Base-by-base conservation (phyloP, 2,329 filamentous ascomycete genomes). In the Penicillium thymicola region DNA sequence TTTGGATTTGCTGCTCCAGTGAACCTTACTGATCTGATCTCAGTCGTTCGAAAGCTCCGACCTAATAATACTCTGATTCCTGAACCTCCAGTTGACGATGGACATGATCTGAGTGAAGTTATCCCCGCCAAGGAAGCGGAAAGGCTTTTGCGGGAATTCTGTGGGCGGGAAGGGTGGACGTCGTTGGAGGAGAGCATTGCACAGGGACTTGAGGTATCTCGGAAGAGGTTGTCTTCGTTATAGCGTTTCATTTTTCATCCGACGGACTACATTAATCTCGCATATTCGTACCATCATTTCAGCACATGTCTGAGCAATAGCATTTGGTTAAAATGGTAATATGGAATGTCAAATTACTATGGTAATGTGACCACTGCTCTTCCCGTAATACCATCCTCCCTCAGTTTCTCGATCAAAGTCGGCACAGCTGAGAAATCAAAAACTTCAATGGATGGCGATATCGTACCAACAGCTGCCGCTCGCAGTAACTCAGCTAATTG, bases 41-140 rank as follows among this genome's bases (percentile, higher is more conserved):
- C n/a, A 2, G 25, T 34, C 4, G 64, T 79, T 49, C 67, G 73
- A 23, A 72, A 74, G 44, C 43, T 75, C 7, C 72, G 72, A 50
- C 80, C 81, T 0, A 66, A 51, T 10, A 60, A 75, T 2, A 72
- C 68, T 44, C 59, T 60, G 16, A 75, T 80, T 50, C 55, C 65
- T 6, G 56, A 67, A 32, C 63, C 69, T 45, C 55, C 67, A 5
- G 55, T 58, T 42, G 42, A 65, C n/a, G 51, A 65, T 21, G 59
- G 61, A 7, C 54, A 55, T 21, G 71, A 72, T 55, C 30, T 67
- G 14, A 69, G 63, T 30, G 43, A 63, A 6, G 60, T 67, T 21
- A 47, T 70, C 8, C 59, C 63, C 0, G 62, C 66, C 13, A 55
- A 54, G 14, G 58, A 66, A 42, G 70, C 68, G 10, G 70, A 71